Conservation (phyloP, 1,139 yeast species). For the Yamadazyma jaroonii region DNA sequence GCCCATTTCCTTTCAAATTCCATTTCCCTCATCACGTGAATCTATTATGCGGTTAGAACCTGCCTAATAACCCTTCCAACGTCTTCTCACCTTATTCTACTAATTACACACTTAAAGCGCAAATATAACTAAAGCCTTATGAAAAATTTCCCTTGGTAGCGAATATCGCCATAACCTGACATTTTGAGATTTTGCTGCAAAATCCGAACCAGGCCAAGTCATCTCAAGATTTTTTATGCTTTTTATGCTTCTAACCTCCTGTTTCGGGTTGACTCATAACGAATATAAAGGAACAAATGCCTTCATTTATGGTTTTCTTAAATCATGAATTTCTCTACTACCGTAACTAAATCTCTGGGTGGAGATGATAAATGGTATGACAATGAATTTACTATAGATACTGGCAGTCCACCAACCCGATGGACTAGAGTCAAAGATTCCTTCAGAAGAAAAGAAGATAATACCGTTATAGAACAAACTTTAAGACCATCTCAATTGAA, state of each 20-base stretch:
- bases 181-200: constrained; percentile 3
- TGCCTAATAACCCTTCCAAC: no score
- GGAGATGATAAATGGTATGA: background rate
- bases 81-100: no score
- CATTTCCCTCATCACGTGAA: no score
- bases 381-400: background rate
- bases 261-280: no score
- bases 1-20: no score
- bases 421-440: constrained; percentile 26
- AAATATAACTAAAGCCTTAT: no score
- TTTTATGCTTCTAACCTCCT: no score
- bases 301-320: background rate
- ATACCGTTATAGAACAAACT: constrained; percentile 22
- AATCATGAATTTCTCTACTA: background rate
- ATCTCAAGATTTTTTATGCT: background rate
- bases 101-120: no score
- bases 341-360: background rate
- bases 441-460: constrained; percentile 27
- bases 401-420: background rate
- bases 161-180: constrained; percentile 5
- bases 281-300: no score
- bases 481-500: constrained; percentile 34
- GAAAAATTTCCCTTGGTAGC: no score
- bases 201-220: constrained; percentile 1
- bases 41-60: no score